These are phyloP conservation scores for Wallemia ichthyophaga DNA, from an alignment of 1,284 basidiomycete genomes.

Conservation along the genomic window DNA sequence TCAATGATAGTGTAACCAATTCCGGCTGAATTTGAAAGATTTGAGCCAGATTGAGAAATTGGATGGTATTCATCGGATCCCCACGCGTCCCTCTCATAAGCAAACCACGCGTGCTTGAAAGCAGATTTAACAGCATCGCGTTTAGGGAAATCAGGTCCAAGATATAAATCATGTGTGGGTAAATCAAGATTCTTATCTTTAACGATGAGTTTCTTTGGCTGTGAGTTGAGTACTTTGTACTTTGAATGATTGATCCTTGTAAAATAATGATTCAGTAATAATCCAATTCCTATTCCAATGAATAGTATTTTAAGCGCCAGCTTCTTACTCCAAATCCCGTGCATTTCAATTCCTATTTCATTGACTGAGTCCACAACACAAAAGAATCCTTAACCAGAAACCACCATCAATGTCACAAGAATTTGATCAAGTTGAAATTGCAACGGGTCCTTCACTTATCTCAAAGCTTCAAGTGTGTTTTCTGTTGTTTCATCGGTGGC, in stretches of 20 bases:
- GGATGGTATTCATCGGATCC: constrained; percentile 71
- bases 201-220: not conserved
- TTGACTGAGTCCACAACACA: too few species aligned
- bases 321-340: not conserved
- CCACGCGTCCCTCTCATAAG: constrained; percentile 61
- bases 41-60: constrained; percentile 35
- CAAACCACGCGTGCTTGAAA: constrained; percentile 49
- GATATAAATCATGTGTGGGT: constrained; percentile 8
- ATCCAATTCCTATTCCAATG: not conserved
- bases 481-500: not conserved
- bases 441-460: constrained; percentile 15
- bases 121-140: constrained; percentile 39
- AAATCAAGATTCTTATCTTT: not conserved
- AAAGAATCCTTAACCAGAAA: too few species aligned
- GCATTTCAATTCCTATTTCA: too few species aligned
- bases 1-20: constrained; percentile 64
- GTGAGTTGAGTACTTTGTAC: not conserved
- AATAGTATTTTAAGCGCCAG: not conserved
- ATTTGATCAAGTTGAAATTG: not conserved
- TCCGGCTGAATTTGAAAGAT: constrained; percentile 39
- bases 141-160: constrained; percentile 28
- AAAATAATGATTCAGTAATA: not conserved
- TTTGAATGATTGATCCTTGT: not conserved
- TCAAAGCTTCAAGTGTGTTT: constrained; percentile 32
- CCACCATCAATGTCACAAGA: too few species aligned